Evolutionary conservation across 352 stramenopile genomes (phyloP).

Genomic region (Pythium volutum): DNA sequence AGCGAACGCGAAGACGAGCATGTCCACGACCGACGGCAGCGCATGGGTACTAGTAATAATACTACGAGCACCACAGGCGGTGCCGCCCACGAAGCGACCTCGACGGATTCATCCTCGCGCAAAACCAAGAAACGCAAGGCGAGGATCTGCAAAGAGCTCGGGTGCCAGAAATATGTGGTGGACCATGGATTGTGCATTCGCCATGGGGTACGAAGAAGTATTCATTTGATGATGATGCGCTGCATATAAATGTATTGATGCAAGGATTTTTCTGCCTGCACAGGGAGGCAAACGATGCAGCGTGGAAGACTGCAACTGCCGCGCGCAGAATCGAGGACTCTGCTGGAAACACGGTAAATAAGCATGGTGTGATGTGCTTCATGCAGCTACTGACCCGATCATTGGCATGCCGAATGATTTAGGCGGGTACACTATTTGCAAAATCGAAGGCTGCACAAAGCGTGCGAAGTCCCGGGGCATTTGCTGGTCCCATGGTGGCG

Average conservation of each 20-base stretch:
- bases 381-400: neutral
- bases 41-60: neutral
- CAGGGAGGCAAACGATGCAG: slow-evolving; percentile 43
- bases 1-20: slow-evolving; percentile 12
- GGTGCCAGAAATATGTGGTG: slow-evolving; percentile 46
- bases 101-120: neutral
- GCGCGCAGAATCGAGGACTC: slow-evolving; percentile 37
- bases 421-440: slow-evolving; percentile 33
- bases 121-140: slow-evolving; percentile 48
- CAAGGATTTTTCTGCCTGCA: neutral
- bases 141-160: slow-evolving; percentile 35
- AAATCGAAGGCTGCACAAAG: slow-evolving; percentile 29
- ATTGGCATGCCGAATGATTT: neutral
- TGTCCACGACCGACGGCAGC: neutral
- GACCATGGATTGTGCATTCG: slow-evolving; percentile 44
- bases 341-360: slow-evolving; percentile 41
- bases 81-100: neutral
- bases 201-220: slow-evolving; percentile 24
- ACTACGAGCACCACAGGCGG: neutral
- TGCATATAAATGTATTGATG: neutral
- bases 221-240: neutral
- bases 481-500: slow-evolving; percentile 33
- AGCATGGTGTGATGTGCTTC: neutral
- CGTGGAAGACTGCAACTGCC: slow-evolving; percentile 41
- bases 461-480: slow-evolving; percentile 29